These are phyloP conservation scores for Astathelohania contejeani DNA, from an alignment of 371 early-diverging fungal genomes.

Conservation along the genomic window DNA sequence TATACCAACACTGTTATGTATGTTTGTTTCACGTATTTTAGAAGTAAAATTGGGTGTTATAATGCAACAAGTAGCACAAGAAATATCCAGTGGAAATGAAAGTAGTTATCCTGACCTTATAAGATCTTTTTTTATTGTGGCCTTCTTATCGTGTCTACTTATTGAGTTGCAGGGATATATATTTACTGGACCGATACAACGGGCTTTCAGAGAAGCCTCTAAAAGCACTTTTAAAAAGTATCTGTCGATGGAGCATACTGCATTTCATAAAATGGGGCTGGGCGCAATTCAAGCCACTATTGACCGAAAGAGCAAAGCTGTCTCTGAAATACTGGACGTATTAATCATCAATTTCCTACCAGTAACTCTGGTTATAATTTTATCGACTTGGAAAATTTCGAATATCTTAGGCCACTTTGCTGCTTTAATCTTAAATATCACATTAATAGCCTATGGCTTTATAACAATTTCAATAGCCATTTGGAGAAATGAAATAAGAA, in stretches of 20 bases:
- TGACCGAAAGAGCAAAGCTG: constrained; percentile 39
- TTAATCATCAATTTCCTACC: constrained; percentile 35
- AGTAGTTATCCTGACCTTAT: not conserved
- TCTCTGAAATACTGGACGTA: constrained; percentile 46
- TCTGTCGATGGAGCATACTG: constrained; percentile 17
- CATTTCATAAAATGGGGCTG: constrained; percentile 21
- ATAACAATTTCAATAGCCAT: constrained; percentile 43
- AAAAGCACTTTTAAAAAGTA: constrained; percentile 30
- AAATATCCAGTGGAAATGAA: constrained; percentile 2
- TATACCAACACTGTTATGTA: constrained; percentile 1
- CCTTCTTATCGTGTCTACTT: constrained; percentile 8
- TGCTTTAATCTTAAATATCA: constrained; percentile 17
- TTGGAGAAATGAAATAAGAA: constrained; percentile 41
- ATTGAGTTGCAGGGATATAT: constrained; percentile 32
- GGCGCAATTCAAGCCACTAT: constrained; percentile 44
- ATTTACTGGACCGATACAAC: constrained; percentile 32
- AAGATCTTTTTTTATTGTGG: constrained; percentile 7
- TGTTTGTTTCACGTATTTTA: constrained; percentile 7
- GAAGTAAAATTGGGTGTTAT: constrained; percentile 7
- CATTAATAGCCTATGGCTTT: constrained; percentile 22
- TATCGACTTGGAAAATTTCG: constrained; percentile 9
- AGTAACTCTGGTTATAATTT: constrained; percentile 5
- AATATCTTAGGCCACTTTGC: constrained; percentile 12
- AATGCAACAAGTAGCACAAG: not conserved
- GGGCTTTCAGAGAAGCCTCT: constrained; percentile 23